Conservation (phyloP, 2,329 filamentous ascomycete species). For the Cladosporium sp. region DNA sequence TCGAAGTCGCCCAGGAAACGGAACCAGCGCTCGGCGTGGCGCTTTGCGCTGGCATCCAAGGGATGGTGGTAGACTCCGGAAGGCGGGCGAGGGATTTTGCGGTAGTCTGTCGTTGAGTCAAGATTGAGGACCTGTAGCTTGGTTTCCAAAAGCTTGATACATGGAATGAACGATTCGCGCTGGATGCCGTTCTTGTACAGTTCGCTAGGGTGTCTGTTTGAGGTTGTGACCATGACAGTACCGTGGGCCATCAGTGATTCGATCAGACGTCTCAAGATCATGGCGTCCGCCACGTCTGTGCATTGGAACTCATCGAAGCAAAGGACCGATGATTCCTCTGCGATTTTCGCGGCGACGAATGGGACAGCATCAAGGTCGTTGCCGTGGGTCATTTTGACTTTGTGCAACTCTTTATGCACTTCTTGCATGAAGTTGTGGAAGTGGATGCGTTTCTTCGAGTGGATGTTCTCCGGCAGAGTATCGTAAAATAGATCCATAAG, state of each 20-base stretch:
- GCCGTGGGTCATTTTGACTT: conserved; percentile 82
- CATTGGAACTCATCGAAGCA: conserved; percentile 99
- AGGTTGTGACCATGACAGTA: conserved; percentile 93
- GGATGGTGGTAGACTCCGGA: conserved; percentile 92
- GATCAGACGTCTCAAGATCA: conserved; percentile 85
- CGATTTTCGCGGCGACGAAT: conserved; percentile 92
- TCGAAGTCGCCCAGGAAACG: conserved; percentile 83
- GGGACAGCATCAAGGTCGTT: conserved; percentile 86
- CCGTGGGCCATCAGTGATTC: conserved; percentile 92
- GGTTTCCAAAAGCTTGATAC: conserved; percentile 84
- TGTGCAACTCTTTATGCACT: conserved; percentile 84
- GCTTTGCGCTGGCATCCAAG: conserved; percentile 68
- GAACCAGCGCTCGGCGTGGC: conserved; percentile 93
- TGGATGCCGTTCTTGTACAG: conserved; percentile 98
- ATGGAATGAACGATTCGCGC: conserved; percentile 88
- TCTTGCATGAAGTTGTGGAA: conserved; percentile 99
- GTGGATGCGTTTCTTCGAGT: conserved; percentile 84
- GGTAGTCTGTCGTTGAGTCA: conserved; percentile 92
- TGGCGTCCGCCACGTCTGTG: conserved; percentile 96
- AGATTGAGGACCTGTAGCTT: conserved; percentile 87
- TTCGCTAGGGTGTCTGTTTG: conserved; percentile 92
- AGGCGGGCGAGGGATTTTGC: conserved; percentile 88
- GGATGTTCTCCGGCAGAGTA: conserved; percentile 74
- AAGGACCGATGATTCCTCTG: conserved; percentile 74
- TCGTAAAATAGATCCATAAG: conserved; percentile 98